Evolutionary conservation across 2,329 filamentous ascomycete species (phyloP), one percentile per base, ranked within the genome.

Genomic region (Epicoccum sorghinum): DNA sequence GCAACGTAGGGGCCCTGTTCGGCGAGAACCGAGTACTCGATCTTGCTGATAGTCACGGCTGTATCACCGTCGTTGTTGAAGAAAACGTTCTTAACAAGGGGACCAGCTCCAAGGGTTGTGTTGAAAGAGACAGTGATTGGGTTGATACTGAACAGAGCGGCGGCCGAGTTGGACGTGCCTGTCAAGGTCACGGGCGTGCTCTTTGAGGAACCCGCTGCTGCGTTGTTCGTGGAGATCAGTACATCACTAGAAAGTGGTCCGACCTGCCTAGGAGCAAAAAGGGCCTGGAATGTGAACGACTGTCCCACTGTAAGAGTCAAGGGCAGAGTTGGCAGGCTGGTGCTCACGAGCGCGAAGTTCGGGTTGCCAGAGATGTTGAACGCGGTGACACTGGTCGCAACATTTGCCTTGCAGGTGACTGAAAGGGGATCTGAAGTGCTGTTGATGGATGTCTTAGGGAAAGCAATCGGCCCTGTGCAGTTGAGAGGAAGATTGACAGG

Each of bases 401-500:
- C 75, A 8, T 77, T 72, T 0, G 83, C 82, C 2, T 60, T 77
- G 68, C 83, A 86, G 3, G 74, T 80, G 4, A 86, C 65, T 0
- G 62, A 71, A 13, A 66, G 59, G 3, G 70, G 55, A 7, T 63
- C 59, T 0, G 75, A 75, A 1, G 65, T 56, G 12, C 67, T 71
- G 12, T 75, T 74, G 32, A 83, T 69, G 30, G 80, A 73, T 0
- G 76, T 71, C 1, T 66, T 75, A 2, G 80, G 80, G 58, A 85
- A 84, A 22, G 78, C 73, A 24, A 78, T 66, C 0, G 78, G 77
- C 0, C 79, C 73, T 0, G 81, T 80, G 62, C 83, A 86, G 64
- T 84, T 82, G 2, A 86, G 70, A 0, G 83, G 79, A 4, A 77
- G 62, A 35, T 81, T 84, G 25, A 82, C 80, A 0, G 83, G 82